Evolutionary conservation across 345 rosid species (phyloP), one percentile per base, ranked within the genome.

Genomic region (Acer campestre): DNA sequence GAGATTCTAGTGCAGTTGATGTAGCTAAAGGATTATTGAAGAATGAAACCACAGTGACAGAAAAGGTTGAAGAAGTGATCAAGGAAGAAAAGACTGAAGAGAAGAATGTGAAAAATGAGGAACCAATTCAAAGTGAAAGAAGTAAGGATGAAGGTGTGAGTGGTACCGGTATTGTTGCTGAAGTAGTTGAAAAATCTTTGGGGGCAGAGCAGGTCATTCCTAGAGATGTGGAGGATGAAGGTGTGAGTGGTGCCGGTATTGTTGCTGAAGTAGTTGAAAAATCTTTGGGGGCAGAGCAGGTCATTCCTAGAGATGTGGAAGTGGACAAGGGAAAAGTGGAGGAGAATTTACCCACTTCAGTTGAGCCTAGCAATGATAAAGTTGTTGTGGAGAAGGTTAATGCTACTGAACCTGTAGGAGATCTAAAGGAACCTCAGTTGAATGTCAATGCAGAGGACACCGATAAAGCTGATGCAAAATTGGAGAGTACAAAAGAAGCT

Each of bases 341-440:
- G 14, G n/a, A 70, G 67, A 44, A 64, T 68, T 40, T 25, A 14
- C 67, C 72, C 59, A 6, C 58, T 23, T 56, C 74, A 8, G 77
- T 61, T 48, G 76, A 78, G 67, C 56, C 61, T 23, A 56, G 61
- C 31, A 25, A 23, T 23, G 55, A 77, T 27, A 85, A 79, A 73
- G 77, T 64, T 17, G 62, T 6, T 65, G 81, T 59, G 64, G 77
- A 40, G 68, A 61, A 53, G 74, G 80, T 51, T 29, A 72, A 73
- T 10, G 38, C 53, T 13, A 61, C 29, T 18, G 71, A 61, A 74
- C 31, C 40, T 61, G 23, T 11, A 6, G 51, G 5, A 17, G 73
- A 58, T 74, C 25, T n/a, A 70, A 81, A 75, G 81, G 78, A 83
- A 62, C 29, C 61, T 10, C 25, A 71, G 75, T 53, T 49, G 75